phyloP scores from a whole-genome alignment of 306 rosid genomes.

The Echinosophora koreensis region DNA sequence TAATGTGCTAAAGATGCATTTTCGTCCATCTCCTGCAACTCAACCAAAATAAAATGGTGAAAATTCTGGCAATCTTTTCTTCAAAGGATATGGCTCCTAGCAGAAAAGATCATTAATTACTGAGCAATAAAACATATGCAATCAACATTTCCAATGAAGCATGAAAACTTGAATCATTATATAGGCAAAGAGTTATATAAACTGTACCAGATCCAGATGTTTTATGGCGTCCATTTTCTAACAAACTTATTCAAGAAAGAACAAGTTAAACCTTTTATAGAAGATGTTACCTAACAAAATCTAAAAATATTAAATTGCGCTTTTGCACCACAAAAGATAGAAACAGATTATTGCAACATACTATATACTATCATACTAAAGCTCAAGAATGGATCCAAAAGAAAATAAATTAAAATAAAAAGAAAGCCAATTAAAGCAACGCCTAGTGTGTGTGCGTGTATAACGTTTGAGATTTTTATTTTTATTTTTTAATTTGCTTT shows the following conservation, averaged over 20 bases:
- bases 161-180: no score
- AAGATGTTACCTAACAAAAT: no score
- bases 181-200: no score
- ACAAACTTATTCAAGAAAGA: not conserved
- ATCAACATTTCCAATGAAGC: no score
- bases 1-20: constrained; percentile 35
- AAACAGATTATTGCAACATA: not conserved
- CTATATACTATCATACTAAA: not conserved
- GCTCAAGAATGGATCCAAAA: not conserved
- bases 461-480: not conserved
- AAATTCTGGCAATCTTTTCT: not conserved
- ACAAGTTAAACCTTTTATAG: not conserved
- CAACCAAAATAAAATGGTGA: constrained; percentile 4
- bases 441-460: not conserved
- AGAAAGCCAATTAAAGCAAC: not conserved
- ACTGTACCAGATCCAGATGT: not conserved
- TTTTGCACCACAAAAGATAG: not conserved
- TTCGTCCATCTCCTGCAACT: constrained; percentile 22
- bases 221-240: not conserved
- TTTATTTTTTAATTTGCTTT: no score
- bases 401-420: no score
- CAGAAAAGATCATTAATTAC: not conserved
- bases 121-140: no score
- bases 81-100: not conserved
- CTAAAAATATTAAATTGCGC: no score